A percentile compares a stretch with the other conserved stretches of the same genome.
Evolutionary conservation across 2,329 filamentous ascomycete genomes (phyloP).

Genomic region (Fusarium nygamai): DNA sequence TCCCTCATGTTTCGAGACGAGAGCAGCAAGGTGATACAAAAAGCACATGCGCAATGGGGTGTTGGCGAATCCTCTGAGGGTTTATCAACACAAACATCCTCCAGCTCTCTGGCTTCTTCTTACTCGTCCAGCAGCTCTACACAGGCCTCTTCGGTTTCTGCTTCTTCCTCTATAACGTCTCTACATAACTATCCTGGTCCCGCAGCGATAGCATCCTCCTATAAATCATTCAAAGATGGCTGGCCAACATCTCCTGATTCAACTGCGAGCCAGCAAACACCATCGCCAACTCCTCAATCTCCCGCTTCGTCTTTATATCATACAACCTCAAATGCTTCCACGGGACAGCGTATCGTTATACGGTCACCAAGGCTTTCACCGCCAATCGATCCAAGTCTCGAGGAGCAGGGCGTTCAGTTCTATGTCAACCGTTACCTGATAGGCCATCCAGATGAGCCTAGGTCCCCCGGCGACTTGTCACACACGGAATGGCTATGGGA

Average conservation of each 20-base stretch:
- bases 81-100: slow-evolving; percentile 35
- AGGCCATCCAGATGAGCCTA: slow-evolving; percentile 61
- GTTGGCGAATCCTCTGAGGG: slow-evolving; percentile 40
- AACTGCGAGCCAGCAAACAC: slow-evolving; percentile 15
- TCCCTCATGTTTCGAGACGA: slow-evolving; percentile 75
- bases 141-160: slow-evolving; percentile 17
- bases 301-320: slow-evolving; percentile 22
- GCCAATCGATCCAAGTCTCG: slow-evolving; percentile 54
- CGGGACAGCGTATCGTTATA: neutral
- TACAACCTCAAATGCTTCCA: neutral
- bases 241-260: slow-evolving; percentile 35
- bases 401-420: slow-evolving; percentile 61
- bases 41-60: slow-evolving; percentile 64
- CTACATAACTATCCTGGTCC: slow-evolving; percentile 16
- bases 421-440: slow-evolving; percentile 62
- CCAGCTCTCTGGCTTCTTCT: slow-evolving; percentile 37
- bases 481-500: slow-evolving; percentile 51
- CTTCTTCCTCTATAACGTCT: slow-evolving; percentile 19
- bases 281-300: slow-evolving; percentile 32
- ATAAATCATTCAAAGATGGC: slow-evolving; percentile 28
- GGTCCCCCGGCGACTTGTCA: slow-evolving; percentile 50
- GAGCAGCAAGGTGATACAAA: slow-evolving; percentile 69
- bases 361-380: slow-evolving; percentile 31
- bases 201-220: slow-evolving; percentile 25
- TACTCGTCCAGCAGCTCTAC: slow-evolving; percentile 33